These are phyloP conservation scores for Lachnellula willkommii DNA, from an alignment of 2,329 filamentous ascomycete genomes.

Conservation along the genomic window DNA sequence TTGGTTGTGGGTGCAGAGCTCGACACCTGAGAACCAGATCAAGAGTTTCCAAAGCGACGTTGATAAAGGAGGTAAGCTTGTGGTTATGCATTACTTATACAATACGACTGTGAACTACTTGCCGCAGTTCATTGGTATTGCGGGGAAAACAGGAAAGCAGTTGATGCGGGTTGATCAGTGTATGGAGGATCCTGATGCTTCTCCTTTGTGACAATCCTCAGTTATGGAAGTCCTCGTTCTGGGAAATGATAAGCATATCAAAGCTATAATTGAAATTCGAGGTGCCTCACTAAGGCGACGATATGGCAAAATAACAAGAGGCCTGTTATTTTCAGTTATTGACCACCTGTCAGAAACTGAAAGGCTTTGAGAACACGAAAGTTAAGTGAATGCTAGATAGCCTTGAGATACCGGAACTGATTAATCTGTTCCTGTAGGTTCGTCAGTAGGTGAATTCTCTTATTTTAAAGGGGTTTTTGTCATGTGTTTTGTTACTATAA, in stretches of 20 bases:
- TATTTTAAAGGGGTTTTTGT: too few relatives aligned
- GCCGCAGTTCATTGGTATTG: conserved; percentile 57
- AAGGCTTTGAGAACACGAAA: too few relatives aligned
- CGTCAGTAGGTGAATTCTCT: too few relatives aligned
- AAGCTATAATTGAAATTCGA: not conserved
- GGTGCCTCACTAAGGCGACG: not conserved
- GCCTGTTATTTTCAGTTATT: too few relatives aligned
- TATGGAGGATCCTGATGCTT: conserved; percentile 56
- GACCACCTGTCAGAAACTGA: too few relatives aligned
- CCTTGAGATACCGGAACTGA: too few relatives aligned
- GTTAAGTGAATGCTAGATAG: too few relatives aligned
- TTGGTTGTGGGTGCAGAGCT: conserved; percentile 59
- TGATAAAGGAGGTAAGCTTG: conserved; percentile 55
- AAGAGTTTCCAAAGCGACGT: conserved; percentile 61
- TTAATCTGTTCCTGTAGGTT: too few relatives aligned
- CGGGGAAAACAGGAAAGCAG: conserved; percentile 57
- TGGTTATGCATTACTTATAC: conserved; percentile 66
- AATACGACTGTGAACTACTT: conserved; percentile 59
- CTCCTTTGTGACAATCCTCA: conserved; percentile 31
- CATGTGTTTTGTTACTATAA: too few relatives aligned
- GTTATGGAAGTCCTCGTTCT: not conserved
- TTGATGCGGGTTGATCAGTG: conserved; percentile 65
- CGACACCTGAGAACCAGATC: conserved; percentile 61
- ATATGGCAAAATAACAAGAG: too few relatives aligned
- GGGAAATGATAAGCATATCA: not conserved